These are phyloP conservation scores for Acanthochlamys bracteata DNA, from an alignment of 106 monocot species.

Conservation along the genomic window DNA sequence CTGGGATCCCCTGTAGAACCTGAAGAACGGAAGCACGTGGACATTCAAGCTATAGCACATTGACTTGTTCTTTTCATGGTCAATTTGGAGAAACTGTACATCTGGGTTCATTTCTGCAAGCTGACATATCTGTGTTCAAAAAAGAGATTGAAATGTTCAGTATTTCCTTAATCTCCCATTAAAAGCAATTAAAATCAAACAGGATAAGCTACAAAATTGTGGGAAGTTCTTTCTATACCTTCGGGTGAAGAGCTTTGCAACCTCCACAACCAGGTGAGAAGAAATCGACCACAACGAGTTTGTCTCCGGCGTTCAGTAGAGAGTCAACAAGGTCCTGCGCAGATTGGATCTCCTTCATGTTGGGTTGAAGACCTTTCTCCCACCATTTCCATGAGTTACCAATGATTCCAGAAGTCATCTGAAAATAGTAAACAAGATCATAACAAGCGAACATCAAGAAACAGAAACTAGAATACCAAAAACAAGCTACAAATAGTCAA, in stretches of 20 bases:
- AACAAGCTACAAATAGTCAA: not conserved
- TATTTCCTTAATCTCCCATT: not conserved
- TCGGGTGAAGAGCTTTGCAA: slow-evolving; percentile 80
- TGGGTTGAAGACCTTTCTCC: slow-evolving; percentile 71
- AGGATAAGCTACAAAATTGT: too few species aligned
- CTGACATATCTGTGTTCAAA: slow-evolving; percentile 65
- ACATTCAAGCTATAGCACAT: slow-evolving; percentile 90
- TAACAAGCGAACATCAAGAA: not conserved
- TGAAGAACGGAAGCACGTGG: slow-evolving; percentile 95
- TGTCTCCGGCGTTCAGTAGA: slow-evolving; percentile 42
- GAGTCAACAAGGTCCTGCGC: slow-evolving; percentile 77
- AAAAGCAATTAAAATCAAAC: not conserved
- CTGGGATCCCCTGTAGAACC: slow-evolving; percentile 88
- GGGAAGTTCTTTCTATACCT: slow-evolving; percentile 23
- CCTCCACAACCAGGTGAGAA: slow-evolving; percentile 93
- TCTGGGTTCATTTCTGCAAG: slow-evolving; percentile 79
- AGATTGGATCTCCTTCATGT: slow-evolving; percentile 85
- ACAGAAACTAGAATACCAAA: not conserved
- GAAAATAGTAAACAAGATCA: slow-evolving; percentile 11
- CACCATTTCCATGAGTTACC: slow-evolving; percentile 72
- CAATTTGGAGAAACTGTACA: slow-evolving; percentile 72
- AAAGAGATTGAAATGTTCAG: not conserved
- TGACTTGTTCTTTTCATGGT: slow-evolving; percentile 85
- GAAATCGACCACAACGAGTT: slow-evolving; percentile 80
- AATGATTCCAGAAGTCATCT: slow-evolving; percentile 43